Percentiles rank a stretch among this genome's conserved stretches.
These are phyloP conservation scores for Cinnamomum chago DNA, from an alignment of 164 flowering plant genomes.

Conservation along the genomic window DNA sequence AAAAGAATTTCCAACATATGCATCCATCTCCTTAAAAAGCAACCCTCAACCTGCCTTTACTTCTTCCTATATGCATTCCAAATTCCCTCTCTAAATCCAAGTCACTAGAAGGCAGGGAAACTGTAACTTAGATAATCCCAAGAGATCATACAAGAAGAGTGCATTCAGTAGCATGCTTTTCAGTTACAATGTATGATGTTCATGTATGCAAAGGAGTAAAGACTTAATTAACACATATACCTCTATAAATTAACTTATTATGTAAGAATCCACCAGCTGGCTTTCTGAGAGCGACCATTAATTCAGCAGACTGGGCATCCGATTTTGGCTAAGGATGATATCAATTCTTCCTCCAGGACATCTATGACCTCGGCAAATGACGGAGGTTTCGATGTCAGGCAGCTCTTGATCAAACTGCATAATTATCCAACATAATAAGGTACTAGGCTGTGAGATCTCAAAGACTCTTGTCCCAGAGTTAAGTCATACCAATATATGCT, in stretches of 20 bases:
- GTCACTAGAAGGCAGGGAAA: background rate
- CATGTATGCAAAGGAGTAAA: background rate
- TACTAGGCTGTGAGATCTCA: background rate
- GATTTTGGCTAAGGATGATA: conserved; percentile 12
- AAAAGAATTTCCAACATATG: no score
- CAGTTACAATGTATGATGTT: background rate
- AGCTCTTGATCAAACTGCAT: conserved; percentile 29
- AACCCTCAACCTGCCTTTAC: no score
- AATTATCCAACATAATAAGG: background rate
- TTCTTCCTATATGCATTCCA: no score
- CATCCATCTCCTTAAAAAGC: no score
- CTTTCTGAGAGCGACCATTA: background rate
- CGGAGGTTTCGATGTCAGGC: conserved; percentile 27
- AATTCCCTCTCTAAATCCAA: background rate
- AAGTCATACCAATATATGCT: no score
- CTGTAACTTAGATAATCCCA: background rate
- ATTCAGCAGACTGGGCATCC: conserved; percentile 33
- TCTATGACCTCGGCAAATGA: conserved; percentile 26
- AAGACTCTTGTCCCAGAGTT: no score
- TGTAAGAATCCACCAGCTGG: background rate
- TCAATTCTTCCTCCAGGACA: conserved; percentile 33
- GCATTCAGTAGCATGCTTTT: background rate
- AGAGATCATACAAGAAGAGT: background rate
- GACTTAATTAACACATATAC: background rate
- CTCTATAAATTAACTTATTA: background rate